Evolutionary conservation across 306 rosid species (phyloP).

Genomic region (Quercus rubra): DNA sequence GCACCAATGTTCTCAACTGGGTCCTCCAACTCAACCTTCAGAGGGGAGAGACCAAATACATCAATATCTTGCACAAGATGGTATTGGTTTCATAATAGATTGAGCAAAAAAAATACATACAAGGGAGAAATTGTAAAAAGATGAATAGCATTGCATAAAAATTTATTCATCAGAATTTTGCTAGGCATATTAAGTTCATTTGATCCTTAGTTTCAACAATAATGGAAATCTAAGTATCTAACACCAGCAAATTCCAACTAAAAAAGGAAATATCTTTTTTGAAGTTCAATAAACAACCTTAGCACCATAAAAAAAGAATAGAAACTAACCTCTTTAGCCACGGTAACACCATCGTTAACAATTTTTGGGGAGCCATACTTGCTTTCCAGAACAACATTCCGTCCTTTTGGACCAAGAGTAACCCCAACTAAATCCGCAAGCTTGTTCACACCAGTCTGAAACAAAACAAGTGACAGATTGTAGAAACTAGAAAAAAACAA

Average conservation of each 20-base stretch:
- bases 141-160: background rate
- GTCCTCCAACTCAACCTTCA: slow-evolving; percentile 96
- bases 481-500: background rate
- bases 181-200: background rate
- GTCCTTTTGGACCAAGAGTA: slow-evolving; percentile 98
- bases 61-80: background rate
- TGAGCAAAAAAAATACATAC: background rate
- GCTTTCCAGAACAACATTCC: slow-evolving; percentile 97
- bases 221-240: background rate
- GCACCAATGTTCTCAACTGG: slow-evolving; percentile 99
- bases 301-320: background rate
- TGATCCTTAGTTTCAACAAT: background rate
- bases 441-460: slow-evolving; percentile 92
- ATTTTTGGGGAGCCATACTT: slow-evolving; percentile 98
- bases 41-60: background rate
- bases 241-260: background rate
- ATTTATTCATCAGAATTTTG: background rate
- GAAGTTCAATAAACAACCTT: background rate
- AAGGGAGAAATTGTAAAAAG: background rate
- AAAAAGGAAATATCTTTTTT: background rate
- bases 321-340: slow-evolving; percentile 77
- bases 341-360: slow-evolving; percentile 98
- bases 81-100: background rate
- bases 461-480: background rate
- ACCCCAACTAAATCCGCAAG: slow-evolving; percentile 98